Conservation (phyloP, 179 eudicot genomes). For the Silene noctiflora region DNA sequence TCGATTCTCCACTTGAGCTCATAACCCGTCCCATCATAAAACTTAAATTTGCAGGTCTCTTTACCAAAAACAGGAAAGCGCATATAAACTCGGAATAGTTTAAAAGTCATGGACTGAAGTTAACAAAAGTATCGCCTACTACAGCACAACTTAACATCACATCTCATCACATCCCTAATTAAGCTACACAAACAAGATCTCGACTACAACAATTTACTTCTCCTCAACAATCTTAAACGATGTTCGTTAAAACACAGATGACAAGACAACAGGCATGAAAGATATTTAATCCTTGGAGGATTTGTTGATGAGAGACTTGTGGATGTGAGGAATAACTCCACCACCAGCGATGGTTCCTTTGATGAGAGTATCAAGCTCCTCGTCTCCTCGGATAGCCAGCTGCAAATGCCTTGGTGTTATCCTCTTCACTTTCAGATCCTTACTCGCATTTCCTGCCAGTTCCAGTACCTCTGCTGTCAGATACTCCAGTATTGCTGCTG, state of each 20-base stretch:
- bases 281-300: constrained; percentile 52
- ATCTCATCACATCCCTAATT: background rate
- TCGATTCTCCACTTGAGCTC: too few relatives aligned
- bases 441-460: constrained; percentile 57
- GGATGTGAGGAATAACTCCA: constrained; percentile 59
- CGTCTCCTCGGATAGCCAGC: constrained; percentile 64
- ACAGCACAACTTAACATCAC: background rate
- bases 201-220: background rate
- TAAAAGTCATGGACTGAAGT: background rate
- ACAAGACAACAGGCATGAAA: background rate
- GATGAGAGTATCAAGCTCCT: constrained; percentile 62
- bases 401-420: constrained; percentile 58
- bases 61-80: background rate
- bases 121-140: constrained; percentile 2
- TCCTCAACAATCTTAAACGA: constrained; percentile 5
- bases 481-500: constrained; percentile 59
- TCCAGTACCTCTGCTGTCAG: constrained; percentile 60
- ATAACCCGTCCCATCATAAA: too few relatives aligned
- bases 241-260: background rate
- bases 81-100: background rate
- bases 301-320: constrained; percentile 70
- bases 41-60: too few relatives aligned
- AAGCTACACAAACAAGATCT: background rate
- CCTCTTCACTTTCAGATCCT: constrained; percentile 62
- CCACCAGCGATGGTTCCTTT: constrained; percentile 65